Evolutionary conservation across 805 yeast species (phyloP), one percentile per base, ranked within the genome.

Genomic region (Starmerella bombicola): DNA sequence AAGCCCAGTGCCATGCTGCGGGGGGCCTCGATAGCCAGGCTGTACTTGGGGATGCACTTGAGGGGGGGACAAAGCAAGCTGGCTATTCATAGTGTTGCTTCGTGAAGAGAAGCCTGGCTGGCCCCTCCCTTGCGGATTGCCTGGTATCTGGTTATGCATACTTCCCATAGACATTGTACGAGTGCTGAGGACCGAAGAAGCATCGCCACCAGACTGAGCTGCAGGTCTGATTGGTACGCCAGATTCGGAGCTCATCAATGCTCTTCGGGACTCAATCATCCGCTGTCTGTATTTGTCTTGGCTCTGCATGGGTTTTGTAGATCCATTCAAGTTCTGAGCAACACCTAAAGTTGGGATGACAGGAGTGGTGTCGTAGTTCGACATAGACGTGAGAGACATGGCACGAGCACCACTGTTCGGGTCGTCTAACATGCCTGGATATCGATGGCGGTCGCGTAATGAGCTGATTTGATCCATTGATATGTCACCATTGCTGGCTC

Each of bases 381-480:
- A 53, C 59, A 55, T 55, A 20, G 55, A 40, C n/a, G 55, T 51
- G 38, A 58, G 51, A 7, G 58, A 51, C 59, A 55, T 53, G 16
- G 62, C 47, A 7, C 61, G 45, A n/a, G n/a, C n/a, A 18, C 49
- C 50, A 19, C 30, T 28, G 16, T 29, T 26, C 5, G 37, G 34
- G 37, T 43, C 43, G 30, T 46, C 49, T 36, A 39, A 47, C 16
- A 51, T 31, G 16, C 55, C 46, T 2, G 64, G 63, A 47, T 60
- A 59, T 18, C 64, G 46, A 41, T 57, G 60, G n/a, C 63, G 48
- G 45, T 57, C 64, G 17, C 61, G 44, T 3, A 60, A 28, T n/a
- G 30, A 17, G 13, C 45, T 16, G n/a, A 49, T 23, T 41, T 49
- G 48, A 37, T 43, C 52, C 53, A 49, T 49, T 22, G 45, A 38